A percentile compares a stretch with the other conserved stretches of the same genome.
Evolutionary conservation across 2,329 filamentous ascomycete species (phyloP).

Genomic region (Botrytis byssoidea): DNA sequence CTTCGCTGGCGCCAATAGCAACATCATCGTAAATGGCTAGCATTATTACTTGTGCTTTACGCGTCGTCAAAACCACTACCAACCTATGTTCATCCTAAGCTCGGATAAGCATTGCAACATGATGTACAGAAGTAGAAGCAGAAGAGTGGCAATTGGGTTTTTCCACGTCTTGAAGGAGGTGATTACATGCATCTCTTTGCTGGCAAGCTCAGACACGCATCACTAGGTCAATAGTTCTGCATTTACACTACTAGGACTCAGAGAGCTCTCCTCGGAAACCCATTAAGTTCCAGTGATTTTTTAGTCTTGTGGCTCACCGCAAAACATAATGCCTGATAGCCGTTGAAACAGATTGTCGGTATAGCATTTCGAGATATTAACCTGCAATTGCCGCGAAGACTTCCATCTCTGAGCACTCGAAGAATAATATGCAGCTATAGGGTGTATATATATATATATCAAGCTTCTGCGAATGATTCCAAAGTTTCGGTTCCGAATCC

Average conservation of each 20-base stretch:
- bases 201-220: background rate
- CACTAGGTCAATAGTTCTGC: background rate
- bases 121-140: slow-evolving; percentile 5
- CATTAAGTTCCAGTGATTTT: background rate
- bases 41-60: background rate
- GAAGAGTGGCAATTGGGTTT: background rate
- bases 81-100: background rate
- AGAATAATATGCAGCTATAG: background rate
- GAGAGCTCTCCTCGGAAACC: background rate
- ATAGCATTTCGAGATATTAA: background rate
- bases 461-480: background rate
- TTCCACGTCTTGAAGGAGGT: background rate
- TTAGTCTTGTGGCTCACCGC: background rate
- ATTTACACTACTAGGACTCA: background rate
- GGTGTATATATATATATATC: background rate
- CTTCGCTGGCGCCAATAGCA: slow-evolving; percentile 14
- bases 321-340: background rate
- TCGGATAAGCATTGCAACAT: background rate
- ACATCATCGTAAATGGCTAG: slow-evolving; percentile 5
- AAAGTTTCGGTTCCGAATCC: background rate
- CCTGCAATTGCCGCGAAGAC: background rate
- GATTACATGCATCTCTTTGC: slow-evolving; percentile 3
- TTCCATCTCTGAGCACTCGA: background rate
- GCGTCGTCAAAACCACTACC: background rate
- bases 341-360: background rate